Evolutionary conservation across 192 early-diverging fungal genomes (phyloP), one percentile per base, ranked within the genome.

Genomic region (Thamnidium elegans): DNA sequence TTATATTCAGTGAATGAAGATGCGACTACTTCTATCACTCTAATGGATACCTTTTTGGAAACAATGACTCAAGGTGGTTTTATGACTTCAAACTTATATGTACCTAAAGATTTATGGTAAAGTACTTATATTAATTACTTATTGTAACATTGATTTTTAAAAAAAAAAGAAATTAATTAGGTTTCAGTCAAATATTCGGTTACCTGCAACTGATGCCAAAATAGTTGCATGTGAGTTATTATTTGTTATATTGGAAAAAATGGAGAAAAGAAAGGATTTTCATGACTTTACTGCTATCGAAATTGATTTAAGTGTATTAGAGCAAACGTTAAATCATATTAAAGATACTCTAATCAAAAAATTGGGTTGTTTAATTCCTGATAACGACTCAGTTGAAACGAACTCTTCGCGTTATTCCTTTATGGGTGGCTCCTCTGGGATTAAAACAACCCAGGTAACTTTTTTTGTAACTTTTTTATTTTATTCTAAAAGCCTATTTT

Each of bases 21-120:
- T 48, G 15, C 14, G 1, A 14, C 13, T 17, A 17, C 46, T 48
- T 14, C 46, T 13, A 4, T 48, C 1, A 17, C 46, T 1, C 14
- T 48, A 19, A 19, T 48, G 17, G 17, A 48, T 14, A 48, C 13
- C 0, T 48, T 15, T 17, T 19, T 48, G 15, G 17, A 48, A 14
- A 48, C 15, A 17, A 48, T 59, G 42, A 45, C 58, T 15, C 21
- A 21, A 20, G 58, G 58, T 21, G 58, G 58, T 7, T 59, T 42
- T 44, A 20, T 59, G 4, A 59, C 58, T 15, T 20, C 14, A 14
- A 43, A 59, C 8, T 19, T 59, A 15, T 42, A 45, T 23, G 17
- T 45, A 44, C 58, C 58, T 3, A 45, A 39, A 59, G 58, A 59
- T 43, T 23, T 59, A 59, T 59, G 58, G 58, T 58, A 58, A 58